Conservation (phyloP, 164 flowering plant species). For the Santalum album region DNA sequence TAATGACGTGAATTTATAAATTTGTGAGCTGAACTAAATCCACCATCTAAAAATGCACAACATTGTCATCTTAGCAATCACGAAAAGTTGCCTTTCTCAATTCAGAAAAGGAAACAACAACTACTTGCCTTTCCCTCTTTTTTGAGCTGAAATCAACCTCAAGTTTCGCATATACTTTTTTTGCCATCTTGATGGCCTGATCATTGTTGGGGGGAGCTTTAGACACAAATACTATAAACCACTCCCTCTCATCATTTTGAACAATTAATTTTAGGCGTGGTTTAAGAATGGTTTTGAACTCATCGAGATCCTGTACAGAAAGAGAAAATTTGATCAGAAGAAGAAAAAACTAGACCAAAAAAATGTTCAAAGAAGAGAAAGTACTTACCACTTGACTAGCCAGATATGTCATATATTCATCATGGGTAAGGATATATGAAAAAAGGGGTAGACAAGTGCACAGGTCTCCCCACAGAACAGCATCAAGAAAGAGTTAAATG, state of each 20-base stretch:
- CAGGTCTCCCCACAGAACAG: neutral
- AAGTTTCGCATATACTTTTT: constrained; percentile 82
- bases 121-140: constrained; percentile 79
- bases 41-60: too few species aligned
- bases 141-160: constrained; percentile 96
- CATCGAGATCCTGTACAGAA: constrained; percentile 83
- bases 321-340: neutral
- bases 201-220: constrained; percentile 86
- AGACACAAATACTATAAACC: constrained; percentile 94
- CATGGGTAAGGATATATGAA: neutral
- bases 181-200: constrained; percentile 72
- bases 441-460: neutral
- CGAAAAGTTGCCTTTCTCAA: neutral
- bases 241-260: constrained; percentile 95
- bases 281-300: constrained; percentile 88
- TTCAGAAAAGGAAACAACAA: neutral
- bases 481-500: neutral
- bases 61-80: neutral
- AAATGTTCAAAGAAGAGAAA: neutral
- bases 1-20: too few species aligned
- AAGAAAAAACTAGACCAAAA: constrained; percentile 4
- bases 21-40: too few species aligned
- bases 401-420: neutral
- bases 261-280: constrained; percentile 86
- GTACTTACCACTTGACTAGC: neutral